A percentile compares a stretch with the other conserved stretches of the same genome.
phyloP scores from a whole-genome alignment of 73 alveolate genomes.

The Durusdinium trenchii region DNA sequence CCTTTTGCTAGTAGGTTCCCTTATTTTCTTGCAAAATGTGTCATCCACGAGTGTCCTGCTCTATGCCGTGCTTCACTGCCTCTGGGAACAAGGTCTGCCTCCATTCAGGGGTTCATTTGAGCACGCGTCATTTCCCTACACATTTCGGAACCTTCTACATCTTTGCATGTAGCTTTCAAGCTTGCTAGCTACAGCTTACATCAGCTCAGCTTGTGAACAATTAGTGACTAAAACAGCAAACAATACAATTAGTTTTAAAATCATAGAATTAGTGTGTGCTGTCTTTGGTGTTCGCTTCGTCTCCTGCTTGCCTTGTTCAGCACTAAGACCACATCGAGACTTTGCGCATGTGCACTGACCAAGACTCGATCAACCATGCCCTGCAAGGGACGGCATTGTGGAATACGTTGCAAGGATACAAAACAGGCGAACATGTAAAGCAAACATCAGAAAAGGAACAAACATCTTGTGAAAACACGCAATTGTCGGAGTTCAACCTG shows the following conservation, averaged over 20 bases:
- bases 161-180: no score
- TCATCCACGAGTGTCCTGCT: neutral
- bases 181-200: no score
- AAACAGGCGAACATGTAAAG: neutral
- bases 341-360: conserved; percentile 85
- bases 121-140: no score
- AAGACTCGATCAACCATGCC: conserved; percentile 95
- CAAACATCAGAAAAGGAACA: neutral
- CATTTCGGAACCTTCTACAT: no score
- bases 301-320: conserved; percentile 52
- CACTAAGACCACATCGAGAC: conserved; percentile 73
- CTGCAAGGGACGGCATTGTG: neutral
- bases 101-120: no score
- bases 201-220: no score
- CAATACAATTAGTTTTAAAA: no score
- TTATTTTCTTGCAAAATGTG: neutral
- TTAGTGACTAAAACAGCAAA: no score
- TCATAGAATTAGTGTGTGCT: no score
- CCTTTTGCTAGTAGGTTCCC: neutral
- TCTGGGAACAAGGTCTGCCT: conserved; percentile 47
- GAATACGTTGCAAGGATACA: neutral
- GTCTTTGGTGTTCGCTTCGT: no score
- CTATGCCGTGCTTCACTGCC: conserved; percentile 24
- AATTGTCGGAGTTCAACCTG: neutral
- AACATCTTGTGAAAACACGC: neutral